Percentiles rank a stretch among this genome's conserved stretches.
These are phyloP conservation scores for Collybia nuda DNA, from an alignment of 768 basidiomycete genomes.

Conservation along the genomic window DNA sequence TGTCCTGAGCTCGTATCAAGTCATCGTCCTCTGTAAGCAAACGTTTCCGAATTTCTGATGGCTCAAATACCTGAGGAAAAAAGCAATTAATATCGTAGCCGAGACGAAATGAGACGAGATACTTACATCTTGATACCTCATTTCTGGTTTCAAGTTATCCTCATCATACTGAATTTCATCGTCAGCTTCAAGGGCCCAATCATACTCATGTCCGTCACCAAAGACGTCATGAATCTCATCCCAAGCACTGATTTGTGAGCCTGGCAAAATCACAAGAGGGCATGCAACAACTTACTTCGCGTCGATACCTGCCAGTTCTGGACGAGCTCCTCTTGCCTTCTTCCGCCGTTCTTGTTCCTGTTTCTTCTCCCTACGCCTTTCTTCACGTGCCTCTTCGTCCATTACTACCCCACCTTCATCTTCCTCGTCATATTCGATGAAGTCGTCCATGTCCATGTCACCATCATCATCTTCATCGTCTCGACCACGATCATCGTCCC, in stretches of 20 bases:
- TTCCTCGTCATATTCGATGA: conserved; percentile 81
- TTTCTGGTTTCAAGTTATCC: conserved; percentile 61
- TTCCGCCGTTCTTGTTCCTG: conserved; percentile 70
- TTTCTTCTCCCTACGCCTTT: conserved; percentile 65
- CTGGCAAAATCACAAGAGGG: conserved; percentile 2
- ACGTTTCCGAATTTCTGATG: conserved; percentile 88
- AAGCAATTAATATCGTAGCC: conserved; percentile 7
- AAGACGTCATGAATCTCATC: conserved; percentile 96
- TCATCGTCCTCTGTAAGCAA: conserved; percentile 94
- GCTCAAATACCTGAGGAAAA: conserved; percentile 84
- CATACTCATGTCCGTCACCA: conserved; percentile 94
- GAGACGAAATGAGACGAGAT: conserved; percentile 5
- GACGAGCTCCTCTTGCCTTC: conserved; percentile 60
- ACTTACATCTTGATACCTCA: conserved; percentile 82
- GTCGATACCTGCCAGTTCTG: conserved; percentile 78
- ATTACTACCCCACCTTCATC: conserved; percentile 69
- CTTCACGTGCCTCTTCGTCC: conserved; percentile 77
- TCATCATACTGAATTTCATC: conserved; percentile 55
- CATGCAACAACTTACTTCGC: conserved; percentile 59
- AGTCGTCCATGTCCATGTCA: conserved; percentile 75
- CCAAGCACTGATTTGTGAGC: conserved; percentile 67
- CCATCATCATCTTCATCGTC: conserved; percentile 74
- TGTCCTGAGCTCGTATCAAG: conserved; percentile 83
- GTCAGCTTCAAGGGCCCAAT: conserved; percentile 88
- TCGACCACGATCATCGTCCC: conserved; percentile 75